These are phyloP conservation scores for Cinnamomum micranthum DNA, from an alignment of 164 flowering plant species.

Conservation along the genomic window DNA sequence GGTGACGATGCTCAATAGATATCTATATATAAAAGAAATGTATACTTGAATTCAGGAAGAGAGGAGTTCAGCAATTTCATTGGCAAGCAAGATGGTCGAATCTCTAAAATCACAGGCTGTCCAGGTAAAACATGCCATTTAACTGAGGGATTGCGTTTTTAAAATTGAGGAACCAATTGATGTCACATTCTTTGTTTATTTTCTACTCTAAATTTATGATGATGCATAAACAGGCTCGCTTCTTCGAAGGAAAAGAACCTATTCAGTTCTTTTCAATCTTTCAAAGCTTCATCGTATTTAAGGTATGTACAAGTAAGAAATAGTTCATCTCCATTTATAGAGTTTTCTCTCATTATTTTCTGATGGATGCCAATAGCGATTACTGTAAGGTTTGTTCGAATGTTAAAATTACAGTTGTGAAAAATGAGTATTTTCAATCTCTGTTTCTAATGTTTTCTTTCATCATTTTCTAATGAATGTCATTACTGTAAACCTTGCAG, in stretches of 20 bases:
- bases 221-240: slow-evolving; percentile 53
- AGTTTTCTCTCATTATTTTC: not conserved
- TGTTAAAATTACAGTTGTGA: slow-evolving; percentile 1
- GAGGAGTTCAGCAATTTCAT: slow-evolving; percentile 59
- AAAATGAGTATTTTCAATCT: not conserved
- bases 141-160: not conserved
- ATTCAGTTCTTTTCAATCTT: slow-evolving; percentile 80
- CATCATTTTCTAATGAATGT: not conserved
- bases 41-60: slow-evolving; percentile 55
- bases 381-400: not conserved
- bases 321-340: not conserved
- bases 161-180: slow-evolving; percentile 6
- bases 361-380: not conserved
- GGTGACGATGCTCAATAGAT: not conserved
- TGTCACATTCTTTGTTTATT: not conserved
- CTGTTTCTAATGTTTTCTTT: not conserved
- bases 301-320: slow-evolving; percentile 39
- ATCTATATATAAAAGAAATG: not conserved
- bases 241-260: slow-evolving; percentile 90
- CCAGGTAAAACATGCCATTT: slow-evolving; percentile 48
- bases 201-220: slow-evolving; percentile 3
- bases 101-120: slow-evolving; percentile 63
- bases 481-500: slow-evolving; percentile 35
- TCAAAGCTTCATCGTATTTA: slow-evolving; percentile 81
- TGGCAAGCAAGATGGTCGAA: slow-evolving; percentile 90